Percentiles rank a stretch among this genome's conserved stretches.
Evolutionary conservation across 495 filamentous ascomycete genomes (phyloP).

Genomic region (Cercophora samala): DNA sequence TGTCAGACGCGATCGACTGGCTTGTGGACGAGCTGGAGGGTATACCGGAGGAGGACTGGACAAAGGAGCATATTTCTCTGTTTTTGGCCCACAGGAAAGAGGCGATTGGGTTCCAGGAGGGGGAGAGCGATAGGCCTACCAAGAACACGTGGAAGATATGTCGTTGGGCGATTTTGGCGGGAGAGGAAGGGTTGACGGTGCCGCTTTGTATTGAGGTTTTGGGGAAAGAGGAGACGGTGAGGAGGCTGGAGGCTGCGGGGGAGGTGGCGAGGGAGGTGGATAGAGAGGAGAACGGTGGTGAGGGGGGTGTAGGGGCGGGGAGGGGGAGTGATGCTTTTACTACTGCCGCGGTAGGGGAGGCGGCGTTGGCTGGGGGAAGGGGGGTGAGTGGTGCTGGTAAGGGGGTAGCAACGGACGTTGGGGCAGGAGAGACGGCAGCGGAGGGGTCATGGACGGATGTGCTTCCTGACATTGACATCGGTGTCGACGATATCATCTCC

Average conservation of each 20-base stretch:
- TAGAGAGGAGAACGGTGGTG: not conserved
- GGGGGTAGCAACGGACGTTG: no score
- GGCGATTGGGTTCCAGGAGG: constrained; percentile 27
- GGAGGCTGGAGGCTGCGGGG: constrained; percentile 42
- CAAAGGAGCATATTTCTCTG: not conserved
- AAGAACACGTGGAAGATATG: constrained; percentile 53
- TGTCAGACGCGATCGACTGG: not conserved
- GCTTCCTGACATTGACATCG: not conserved
- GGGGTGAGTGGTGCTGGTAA: not conserved
- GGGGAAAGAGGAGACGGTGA: constrained; percentile 57
- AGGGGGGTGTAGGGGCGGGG: no score
- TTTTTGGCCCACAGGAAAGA: not conserved
- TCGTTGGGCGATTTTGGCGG: constrained; percentile 63
- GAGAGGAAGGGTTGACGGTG: constrained; percentile 56
- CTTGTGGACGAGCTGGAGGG: not conserved
- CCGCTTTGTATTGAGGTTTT: constrained; percentile 59
- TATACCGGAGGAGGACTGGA: not conserved
- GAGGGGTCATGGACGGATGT: not conserved
- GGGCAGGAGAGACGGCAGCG: not conserved
- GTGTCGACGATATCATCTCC: not conserved
- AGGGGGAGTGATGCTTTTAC: not conserved
- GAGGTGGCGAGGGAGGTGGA: not conserved
- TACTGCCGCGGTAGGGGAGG: not conserved
- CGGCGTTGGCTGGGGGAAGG: not conserved
- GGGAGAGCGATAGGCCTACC: constrained; percentile 2